phyloP scores from a whole-genome alignment of 148 eudicot species.

The Spergularia bocconei region DNA sequence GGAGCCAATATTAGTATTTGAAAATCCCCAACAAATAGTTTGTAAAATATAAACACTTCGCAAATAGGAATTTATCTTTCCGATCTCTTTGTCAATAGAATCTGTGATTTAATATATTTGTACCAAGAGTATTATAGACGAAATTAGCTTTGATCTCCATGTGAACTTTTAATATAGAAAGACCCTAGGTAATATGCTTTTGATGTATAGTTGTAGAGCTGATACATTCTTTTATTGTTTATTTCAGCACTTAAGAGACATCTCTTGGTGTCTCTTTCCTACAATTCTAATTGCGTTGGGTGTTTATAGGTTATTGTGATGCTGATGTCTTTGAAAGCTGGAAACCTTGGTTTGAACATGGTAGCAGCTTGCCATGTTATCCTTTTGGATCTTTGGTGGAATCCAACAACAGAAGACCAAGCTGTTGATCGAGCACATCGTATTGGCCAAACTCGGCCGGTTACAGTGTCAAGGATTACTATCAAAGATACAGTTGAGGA shows the following conservation, averaged over 20 bases:
- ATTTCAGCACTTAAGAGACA: background rate
- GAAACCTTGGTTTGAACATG: conserved; percentile 98
- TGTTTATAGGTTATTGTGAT: conserved; percentile 74
- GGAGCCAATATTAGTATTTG: background rate
- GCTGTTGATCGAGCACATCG: conserved; percentile 98
- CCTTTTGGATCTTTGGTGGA: conserved; percentile 99
- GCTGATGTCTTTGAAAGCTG: conserved; percentile 98
- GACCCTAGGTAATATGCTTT: background rate
- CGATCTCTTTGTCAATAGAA: background rate
- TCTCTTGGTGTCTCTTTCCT: background rate
- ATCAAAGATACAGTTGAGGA: conserved; percentile 92
- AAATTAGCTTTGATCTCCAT: background rate
- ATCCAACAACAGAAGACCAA: conserved; percentile 98
- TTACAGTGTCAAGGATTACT: conserved; percentile 87
- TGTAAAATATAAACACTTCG: background rate
- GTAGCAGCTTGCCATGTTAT: conserved; percentile 96
- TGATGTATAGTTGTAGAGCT: background rate
- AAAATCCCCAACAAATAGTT: background rate
- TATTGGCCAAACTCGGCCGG: conserved; percentile 98
- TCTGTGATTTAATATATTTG: background rate
- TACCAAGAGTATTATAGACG: background rate
- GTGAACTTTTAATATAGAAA: background rate
- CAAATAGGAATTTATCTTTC: background rate
- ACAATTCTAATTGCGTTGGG: conserved; percentile 3
- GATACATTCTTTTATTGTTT: background rate